Conservation (phyloP, 2,329 filamentous ascomycete genomes). For the Pseudofabraea citricarpa region DNA sequence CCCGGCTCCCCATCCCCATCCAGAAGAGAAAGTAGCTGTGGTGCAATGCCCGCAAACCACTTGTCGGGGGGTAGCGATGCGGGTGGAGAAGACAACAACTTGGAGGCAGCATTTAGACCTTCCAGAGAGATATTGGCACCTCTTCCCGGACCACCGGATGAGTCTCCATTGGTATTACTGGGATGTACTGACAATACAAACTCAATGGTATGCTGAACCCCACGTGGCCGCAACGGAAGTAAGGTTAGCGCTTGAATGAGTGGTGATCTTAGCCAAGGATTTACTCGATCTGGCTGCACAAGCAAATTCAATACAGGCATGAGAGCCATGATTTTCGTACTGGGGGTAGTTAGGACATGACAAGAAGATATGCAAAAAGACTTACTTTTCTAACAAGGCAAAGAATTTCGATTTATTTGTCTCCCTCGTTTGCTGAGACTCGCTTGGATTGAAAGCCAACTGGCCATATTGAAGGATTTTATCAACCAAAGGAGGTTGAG, state of each 20-base stretch:
- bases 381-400: conserved; percentile 21
- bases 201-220: conserved; percentile 63
- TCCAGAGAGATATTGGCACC: conserved; percentile 65
- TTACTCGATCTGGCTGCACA: conserved; percentile 55
- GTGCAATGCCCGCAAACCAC: conserved; percentile 58
- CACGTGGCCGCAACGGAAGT: conserved; percentile 56
- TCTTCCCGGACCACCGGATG: conserved; percentile 29
- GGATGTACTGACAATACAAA: conserved; percentile 68
- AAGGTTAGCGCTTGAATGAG: conserved; percentile 53
- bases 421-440: conserved; percentile 12
- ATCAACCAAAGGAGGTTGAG: conserved; percentile 21
- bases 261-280: conserved; percentile 53
- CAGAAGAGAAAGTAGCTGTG: conserved; percentile 56
- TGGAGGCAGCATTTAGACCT: conserved; percentile 58
- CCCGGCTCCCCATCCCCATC: conserved; percentile 56
- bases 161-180: conserved; percentile 16
- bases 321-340: conserved; percentile 46
- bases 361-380: too few species aligned
- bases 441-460: conserved; percentile 22
- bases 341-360: too few species aligned
- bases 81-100: conserved; percentile 57
- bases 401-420: conserved; percentile 16
- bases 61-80: conserved; percentile 43
- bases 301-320: conserved; percentile 58
- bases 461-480: conserved; percentile 23